A percentile compares a stretch with the other conserved stretches of the same genome.
phyloP scores from a whole-genome alignment of 805 yeast genomes.

The Candida fluviatilis region DNA sequence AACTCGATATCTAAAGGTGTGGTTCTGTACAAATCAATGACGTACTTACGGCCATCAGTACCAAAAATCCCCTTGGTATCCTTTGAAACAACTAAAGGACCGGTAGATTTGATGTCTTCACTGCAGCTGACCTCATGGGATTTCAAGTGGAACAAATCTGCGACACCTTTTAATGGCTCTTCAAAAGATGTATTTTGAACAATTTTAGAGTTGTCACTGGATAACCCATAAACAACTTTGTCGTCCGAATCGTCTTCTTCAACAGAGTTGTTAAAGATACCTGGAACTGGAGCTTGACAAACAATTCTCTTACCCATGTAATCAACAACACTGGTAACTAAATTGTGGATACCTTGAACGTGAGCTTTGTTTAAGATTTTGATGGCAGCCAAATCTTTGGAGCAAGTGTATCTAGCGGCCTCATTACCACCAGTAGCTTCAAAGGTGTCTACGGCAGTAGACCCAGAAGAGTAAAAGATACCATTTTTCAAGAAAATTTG shows the following conservation, averaged over 20 bases:
- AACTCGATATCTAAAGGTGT: slow-evolving; percentile 83
- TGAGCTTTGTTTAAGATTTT: slow-evolving; percentile 65
- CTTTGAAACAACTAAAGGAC: slow-evolving; percentile 60
- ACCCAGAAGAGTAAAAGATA: slow-evolving; percentile 79
- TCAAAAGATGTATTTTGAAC: slow-evolving; percentile 51
- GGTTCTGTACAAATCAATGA: slow-evolving; percentile 78
- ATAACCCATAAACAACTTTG: slow-evolving; percentile 70
- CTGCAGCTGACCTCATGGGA: slow-evolving; percentile 53
- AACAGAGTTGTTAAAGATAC: slow-evolving; percentile 55
- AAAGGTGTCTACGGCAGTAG: slow-evolving; percentile 60
- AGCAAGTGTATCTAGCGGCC: slow-evolving; percentile 77
- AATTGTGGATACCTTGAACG: slow-evolving; percentile 56
- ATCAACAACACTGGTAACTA: slow-evolving; percentile 84
- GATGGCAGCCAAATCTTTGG: slow-evolving; percentile 75
- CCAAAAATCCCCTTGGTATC: slow-evolving; percentile 86
- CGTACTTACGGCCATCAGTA: slow-evolving; percentile 76
- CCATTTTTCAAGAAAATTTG: slow-evolving; percentile 77
- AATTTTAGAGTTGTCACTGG: slow-evolving; percentile 54
- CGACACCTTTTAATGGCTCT: slow-evolving; percentile 53
- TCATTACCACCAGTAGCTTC: slow-evolving; percentile 70
- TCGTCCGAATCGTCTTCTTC: slow-evolving; percentile 38
- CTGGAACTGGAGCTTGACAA: slow-evolving; percentile 96
- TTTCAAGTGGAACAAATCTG: slow-evolving; percentile 76
- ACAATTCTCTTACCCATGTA: slow-evolving; percentile 84
- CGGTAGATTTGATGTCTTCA: slow-evolving; percentile 38